Evolutionary conservation across 345 rosid species (phyloP).

Genomic region (Diplotaxis tenuifolia): DNA sequence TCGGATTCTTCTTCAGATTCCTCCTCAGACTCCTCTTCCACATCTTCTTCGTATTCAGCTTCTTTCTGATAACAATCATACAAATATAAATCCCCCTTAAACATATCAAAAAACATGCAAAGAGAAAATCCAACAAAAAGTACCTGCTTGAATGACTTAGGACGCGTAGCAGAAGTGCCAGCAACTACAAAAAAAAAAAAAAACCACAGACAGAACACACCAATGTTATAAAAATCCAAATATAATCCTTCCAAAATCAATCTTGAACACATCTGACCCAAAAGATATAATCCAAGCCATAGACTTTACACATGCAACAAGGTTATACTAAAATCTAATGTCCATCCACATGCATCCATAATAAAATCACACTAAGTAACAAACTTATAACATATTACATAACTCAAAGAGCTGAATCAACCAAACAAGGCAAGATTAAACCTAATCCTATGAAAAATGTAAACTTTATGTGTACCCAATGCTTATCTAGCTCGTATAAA

Average conservation of each 20-base stretch:
- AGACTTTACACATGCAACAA: too few species aligned
- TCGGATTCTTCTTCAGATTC: constrained; percentile 62
- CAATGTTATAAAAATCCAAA: too few species aligned
- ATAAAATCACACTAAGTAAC: too few species aligned
- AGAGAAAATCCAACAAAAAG: not conserved
- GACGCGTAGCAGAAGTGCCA: constrained; percentile 75
- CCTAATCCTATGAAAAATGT: not conserved
- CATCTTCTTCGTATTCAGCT: constrained; percentile 48
- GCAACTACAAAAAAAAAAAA: constrained; percentile 55
- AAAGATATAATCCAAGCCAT: too few species aligned
- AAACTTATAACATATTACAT: not conserved
- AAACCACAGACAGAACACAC: not conserved
- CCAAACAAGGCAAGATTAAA: not conserved
- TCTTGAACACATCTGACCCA: too few species aligned
- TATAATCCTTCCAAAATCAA: too few species aligned
- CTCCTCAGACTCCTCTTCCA: constrained; percentile 51
- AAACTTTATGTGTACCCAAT: not conserved
- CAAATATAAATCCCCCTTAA: not conserved
- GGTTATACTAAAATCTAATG: too few species aligned
- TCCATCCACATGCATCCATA: too few species aligned
- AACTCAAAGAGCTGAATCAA: not conserved
- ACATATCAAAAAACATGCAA: not conserved
- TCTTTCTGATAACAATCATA: constrained; percentile 43
- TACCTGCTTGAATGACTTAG: constrained; percentile 78
- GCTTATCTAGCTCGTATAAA: not conserved